These are phyloP conservation scores for Melampsora americana DNA, from an alignment of 1,284 basidiomycete species.

Conservation along the genomic window DNA sequence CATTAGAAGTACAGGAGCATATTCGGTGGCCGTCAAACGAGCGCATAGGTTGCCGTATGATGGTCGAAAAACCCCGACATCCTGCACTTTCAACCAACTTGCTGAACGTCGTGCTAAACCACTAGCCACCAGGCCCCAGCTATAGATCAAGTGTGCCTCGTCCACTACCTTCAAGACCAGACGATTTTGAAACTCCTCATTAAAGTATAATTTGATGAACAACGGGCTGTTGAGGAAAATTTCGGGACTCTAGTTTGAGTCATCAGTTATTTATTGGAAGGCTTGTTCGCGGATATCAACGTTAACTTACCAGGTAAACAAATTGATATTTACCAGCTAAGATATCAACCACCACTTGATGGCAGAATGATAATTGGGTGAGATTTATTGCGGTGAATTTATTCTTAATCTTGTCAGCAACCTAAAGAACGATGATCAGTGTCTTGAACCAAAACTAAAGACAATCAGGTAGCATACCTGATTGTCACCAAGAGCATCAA, in stretches of 20 bases:
- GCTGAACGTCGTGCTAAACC: background rate
- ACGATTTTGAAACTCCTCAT: background rate
- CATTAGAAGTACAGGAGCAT: background rate
- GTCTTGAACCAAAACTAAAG: too few species aligned
- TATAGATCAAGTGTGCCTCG: background rate
- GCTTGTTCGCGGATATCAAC: too few species aligned
- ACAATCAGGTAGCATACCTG: background rate
- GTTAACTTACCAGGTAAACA: background rate
- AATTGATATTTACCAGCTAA: background rate
- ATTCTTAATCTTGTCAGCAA: background rate
- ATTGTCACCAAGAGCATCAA: background rate
- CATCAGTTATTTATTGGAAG: too few species aligned
- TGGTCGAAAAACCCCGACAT: background rate
- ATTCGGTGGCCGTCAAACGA: background rate
- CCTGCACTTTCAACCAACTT: background rate
- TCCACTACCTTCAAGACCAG: background rate
- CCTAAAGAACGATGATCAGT: background rate
- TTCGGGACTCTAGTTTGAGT: background rate
- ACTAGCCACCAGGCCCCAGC: background rate
- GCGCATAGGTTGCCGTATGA: constrained; percentile 4
- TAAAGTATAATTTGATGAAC: background rate
- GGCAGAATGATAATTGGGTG: background rate
- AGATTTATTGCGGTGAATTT: background rate
- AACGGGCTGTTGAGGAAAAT: background rate
- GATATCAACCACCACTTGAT: background rate